Evolutionary conservation across 1,284 basidiomycete genomes (phyloP), one percentile per base, ranked within the genome.

Genomic region (Trichosporon sp.): DNA sequence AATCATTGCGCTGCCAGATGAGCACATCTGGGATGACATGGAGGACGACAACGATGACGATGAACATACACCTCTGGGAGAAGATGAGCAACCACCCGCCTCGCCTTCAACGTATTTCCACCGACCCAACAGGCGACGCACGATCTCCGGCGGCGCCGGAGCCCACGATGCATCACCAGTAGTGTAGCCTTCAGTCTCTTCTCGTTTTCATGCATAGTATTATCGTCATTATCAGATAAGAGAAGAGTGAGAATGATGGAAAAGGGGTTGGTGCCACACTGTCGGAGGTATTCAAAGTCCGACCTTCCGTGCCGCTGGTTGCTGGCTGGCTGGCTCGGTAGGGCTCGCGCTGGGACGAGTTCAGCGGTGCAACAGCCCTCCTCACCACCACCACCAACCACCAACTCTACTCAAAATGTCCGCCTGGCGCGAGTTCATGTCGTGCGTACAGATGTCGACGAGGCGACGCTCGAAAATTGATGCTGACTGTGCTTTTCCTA

Each of bases 1-100:
- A 0, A 90, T 94, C 54, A 94, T 94, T 72, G 90, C 90, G 85
- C 83, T 95, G 2, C 92, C 92, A 0, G 79, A 82, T 63, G 88
- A 90, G 76, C 90, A 87, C 64, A 87, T 89, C 48, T 92, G 91
- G 91, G 83, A 83, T 14, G 87, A 83, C 68, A 76, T 75, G 35
- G 72, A 76, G 37, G 75, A 74, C 46, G 74, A 75, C 35, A 82
- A 88, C 3, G 87, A 87, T 21, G 81, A 81, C 12, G 86, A 85
- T 32, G 85, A 82, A 54, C 84, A 86, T 32, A 54, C 69, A 4
- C 67, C 43, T 1, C 3, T 40, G 61, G 84, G 85, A n/a, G 77
- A 74, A 10, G 84, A 84, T 8, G 75, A 70, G 2, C 75, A 76
- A 31, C 40, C 67, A 12, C 69, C 72, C 1, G 73, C 69, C 26